A percentile compares a stretch with the other conserved stretches of the same genome.
These are phyloP conservation scores for Exophiala alcalophila DNA, from an alignment of 2,329 filamentous ascomycete species.

Conservation along the genomic window DNA sequence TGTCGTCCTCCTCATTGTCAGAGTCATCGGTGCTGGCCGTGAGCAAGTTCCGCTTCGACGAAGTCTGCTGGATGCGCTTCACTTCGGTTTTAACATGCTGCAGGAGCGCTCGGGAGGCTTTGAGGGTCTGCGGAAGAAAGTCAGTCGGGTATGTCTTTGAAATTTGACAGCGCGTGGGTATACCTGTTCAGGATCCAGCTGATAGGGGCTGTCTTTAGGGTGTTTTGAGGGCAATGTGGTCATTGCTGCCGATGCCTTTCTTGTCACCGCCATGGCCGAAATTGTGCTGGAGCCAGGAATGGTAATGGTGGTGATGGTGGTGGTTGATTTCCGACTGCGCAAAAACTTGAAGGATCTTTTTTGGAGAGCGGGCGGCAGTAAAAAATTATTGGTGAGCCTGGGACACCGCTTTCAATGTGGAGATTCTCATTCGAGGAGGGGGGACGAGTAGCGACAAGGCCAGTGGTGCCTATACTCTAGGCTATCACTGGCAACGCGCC, in stretches of 20 bases:
- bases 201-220: constrained; percentile 39
- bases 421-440: too few species aligned
- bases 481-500: too few species aligned
- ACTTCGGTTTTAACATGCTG: constrained; percentile 54
- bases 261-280: constrained; percentile 10
- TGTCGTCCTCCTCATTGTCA: constrained; percentile 47
- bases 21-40: constrained; percentile 44
- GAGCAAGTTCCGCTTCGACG: constrained; percentile 56
- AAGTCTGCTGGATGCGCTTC: constrained; percentile 47
- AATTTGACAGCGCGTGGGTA: background rate
- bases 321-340: too few species aligned
- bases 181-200: constrained; percentile 49
- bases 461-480: too few species aligned
- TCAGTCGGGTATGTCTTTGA: background rate
- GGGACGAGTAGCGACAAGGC: too few species aligned
- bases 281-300: too few species aligned
- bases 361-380: too few species aligned
- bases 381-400: too few species aligned
- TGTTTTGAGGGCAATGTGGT: constrained; percentile 8
- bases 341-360: too few species aligned
- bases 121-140: constrained; percentile 50
- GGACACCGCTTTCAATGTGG: too few species aligned
- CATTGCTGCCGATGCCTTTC: constrained; percentile 2
- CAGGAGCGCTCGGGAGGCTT: constrained; percentile 59
- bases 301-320: too few species aligned